phyloP scores from a whole-genome alignment of 768 basidiomycete genomes.

The Russula olivacea region DNA sequence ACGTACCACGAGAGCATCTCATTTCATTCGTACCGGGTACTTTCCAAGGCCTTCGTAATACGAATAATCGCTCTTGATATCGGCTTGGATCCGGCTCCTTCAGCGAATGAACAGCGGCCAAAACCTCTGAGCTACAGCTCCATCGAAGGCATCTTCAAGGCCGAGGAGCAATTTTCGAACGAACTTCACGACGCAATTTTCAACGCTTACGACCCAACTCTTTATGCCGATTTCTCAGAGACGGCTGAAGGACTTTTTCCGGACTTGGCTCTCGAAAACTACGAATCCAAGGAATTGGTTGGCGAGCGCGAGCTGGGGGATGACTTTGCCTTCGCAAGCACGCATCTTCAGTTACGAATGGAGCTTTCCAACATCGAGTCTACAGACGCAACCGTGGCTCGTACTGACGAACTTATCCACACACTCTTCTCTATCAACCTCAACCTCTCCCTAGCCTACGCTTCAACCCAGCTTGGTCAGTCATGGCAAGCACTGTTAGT shows the following conservation, averaged over 20 bases:
- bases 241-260: conserved; percentile 48
- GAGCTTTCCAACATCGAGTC: conserved; percentile 39
- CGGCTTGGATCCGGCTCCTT: conserved; percentile 45
- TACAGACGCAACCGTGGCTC: conserved; percentile 39
- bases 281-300: conserved; percentile 55
- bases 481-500: conserved; percentile 73
- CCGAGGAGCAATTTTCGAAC: conserved; percentile 59
- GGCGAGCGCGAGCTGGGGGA: conserved; percentile 76
- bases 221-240: conserved; percentile 58
- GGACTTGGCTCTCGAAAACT: conserved; percentile 55
- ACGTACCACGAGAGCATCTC: conserved; percentile 56
- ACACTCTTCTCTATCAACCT: conserved; percentile 72
- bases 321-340: conserved; percentile 64
- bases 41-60: conserved; percentile 68
- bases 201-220: conserved; percentile 62
- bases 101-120: conserved; percentile 29
- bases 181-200: conserved; percentile 63
- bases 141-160: conserved; percentile 51
- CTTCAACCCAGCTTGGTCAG: conserved; percentile 66
- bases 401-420: conserved; percentile 47
- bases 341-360: conserved; percentile 55
- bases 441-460: conserved; percentile 78
- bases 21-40: conserved; percentile 58
- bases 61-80: conserved; percentile 73
- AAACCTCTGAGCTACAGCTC: conserved; percentile 58